Evolutionary conservation across 2,329 filamentous ascomycete genomes (phyloP), one percentile per base, ranked within the genome.

Genomic region (Epichloe sylvatica): DNA sequence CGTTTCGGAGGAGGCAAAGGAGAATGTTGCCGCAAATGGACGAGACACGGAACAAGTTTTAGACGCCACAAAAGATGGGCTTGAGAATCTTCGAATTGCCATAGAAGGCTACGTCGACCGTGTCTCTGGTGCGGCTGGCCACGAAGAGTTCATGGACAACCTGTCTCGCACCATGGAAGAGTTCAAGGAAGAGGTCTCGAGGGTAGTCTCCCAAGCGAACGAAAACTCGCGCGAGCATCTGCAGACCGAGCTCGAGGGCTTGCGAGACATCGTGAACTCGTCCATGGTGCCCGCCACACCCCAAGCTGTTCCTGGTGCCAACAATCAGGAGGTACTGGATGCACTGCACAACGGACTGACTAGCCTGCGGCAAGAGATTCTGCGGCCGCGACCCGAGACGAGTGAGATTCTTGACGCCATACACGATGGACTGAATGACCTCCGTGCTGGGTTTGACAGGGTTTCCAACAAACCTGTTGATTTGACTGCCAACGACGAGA

Each of bases 351-450:
- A 77, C 42, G 87, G 89, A 2, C 74, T 96, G 37, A 84, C 86
- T 52, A 78, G 76, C 41, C 74, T 96, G 35, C 78, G 87, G 5
- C 74, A 78, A 15, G 90, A 96, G 56, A 77, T 95, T 46, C 83
- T 83, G 7, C 71, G 77, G 13, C 76, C 77, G 3, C 71, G 77
- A 42, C 71, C 75, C 15, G 87, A 90, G 55, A 91, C 88, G 0
- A 85, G 88, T 47, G 89, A 96, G 60, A 86, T 95, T 11, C 73
- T 97, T 1, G 88, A 95, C 61, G 86, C 90, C 1, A 73, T 97
- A 49, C 90, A 94, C 52, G 89, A 96, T 63, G 90, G 90, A 2
- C 75, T 97, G 6, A 81, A 85, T 53, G 81, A 83, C 45, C 72
- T 97, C 8, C 81, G 86, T 25, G 72, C 74, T 30, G 84, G 88